These are phyloP conservation scores for Cladorrhinum samala DNA, from an alignment of 495 filamentous ascomycete genomes.

Conservation along the genomic window DNA sequence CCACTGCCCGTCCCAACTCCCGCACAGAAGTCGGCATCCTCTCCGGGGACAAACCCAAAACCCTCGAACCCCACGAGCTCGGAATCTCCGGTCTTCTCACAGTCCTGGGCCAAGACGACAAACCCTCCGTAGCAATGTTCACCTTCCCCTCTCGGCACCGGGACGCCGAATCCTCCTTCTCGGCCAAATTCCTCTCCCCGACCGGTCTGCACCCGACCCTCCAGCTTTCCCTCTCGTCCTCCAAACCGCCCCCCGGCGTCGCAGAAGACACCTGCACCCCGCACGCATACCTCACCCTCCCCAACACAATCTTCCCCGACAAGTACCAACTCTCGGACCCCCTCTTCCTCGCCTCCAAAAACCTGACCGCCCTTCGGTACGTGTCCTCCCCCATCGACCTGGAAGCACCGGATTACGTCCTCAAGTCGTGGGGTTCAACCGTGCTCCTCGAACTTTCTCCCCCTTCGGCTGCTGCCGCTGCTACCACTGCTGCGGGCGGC, in stretches of 20 bases:
- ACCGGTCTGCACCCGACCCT: slow-evolving; percentile 87
- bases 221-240: slow-evolving; percentile 46
- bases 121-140: slow-evolving; percentile 67
- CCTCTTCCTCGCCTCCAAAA: slow-evolving; percentile 54
- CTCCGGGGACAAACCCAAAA: slow-evolving; percentile 52
- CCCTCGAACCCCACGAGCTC: slow-evolving; percentile 61
- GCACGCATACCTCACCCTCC: slow-evolving; percentile 81
- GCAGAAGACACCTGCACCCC: slow-evolving; percentile 51
- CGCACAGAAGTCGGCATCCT: slow-evolving; percentile 80
- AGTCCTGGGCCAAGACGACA: slow-evolving; percentile 67
- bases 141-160: slow-evolving; percentile 82
- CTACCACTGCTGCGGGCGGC: no score
- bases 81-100: slow-evolving; percentile 73
- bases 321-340: slow-evolving; percentile 55
- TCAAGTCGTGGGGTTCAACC: slow-evolving; percentile 71
- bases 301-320: slow-evolving; percentile 78
- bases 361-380: slow-evolving; percentile 60
- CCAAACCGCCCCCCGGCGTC: slow-evolving; percentile 33
- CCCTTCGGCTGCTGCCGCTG: slow-evolving; percentile 25
- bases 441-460: slow-evolving; percentile 69
- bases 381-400: slow-evolving; percentile 81
- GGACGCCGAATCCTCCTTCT: slow-evolving; percentile 47
- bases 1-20: slow-evolving; percentile 26
- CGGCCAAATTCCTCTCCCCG: slow-evolving; percentile 55
- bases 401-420: slow-evolving; percentile 81